Evolutionary conservation across 768 basidiomycete genomes (phyloP).

Genomic region (Trametes cubensis): DNA sequence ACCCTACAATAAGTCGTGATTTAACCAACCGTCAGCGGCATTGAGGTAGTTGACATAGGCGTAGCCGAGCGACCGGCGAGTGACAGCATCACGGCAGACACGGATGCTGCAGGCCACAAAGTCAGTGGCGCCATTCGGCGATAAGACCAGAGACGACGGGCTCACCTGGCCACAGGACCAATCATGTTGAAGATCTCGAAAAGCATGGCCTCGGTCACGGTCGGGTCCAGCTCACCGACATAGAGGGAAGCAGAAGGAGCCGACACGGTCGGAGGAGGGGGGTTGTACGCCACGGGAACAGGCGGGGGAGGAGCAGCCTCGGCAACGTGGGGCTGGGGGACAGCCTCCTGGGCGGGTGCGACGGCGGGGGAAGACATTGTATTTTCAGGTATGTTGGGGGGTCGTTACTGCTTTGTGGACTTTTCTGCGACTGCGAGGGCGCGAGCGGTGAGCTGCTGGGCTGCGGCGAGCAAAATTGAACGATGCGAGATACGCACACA

Average conservation of each 20-base stretch:
- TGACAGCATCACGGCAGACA: constrained; percentile 99
- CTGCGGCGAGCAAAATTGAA: constrained; percentile 24
- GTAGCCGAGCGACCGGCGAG: constrained; percentile 98
- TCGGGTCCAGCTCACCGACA: constrained; percentile 97
- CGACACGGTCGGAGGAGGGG: constrained; percentile 53
- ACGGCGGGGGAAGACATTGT: constrained; percentile 43
- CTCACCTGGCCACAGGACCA: constrained; percentile 95
- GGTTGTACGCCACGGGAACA: constrained; percentile 57
- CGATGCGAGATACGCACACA: constrained; percentile 50
- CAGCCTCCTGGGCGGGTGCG: constrained; percentile 36
- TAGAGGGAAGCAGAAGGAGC: constrained; percentile 93
- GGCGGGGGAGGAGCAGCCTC: constrained; percentile 54
- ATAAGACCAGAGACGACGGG: constrained; percentile 5
- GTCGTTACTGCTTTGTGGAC: constrained; percentile 94
- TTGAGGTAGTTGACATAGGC: constrained; percentile 99
- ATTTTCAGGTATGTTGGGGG: constrained; percentile 41
- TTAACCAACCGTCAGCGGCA: constrained; percentile 77
- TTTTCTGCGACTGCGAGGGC: constrained; percentile 66
- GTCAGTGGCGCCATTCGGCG: constrained; percentile 10
- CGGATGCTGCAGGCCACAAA: constrained; percentile 68
- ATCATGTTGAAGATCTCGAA: constrained; percentile 99
- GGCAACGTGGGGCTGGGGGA: constrained; percentile 39
- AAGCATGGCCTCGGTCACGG: constrained; percentile 98
- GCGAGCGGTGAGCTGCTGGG: constrained; percentile 14
- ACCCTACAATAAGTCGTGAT: constrained; percentile 14